Conservation (phyloP, 2,329 filamentous ascomycete genomes). For the Aspergillus fumigatiaffinis region DNA sequence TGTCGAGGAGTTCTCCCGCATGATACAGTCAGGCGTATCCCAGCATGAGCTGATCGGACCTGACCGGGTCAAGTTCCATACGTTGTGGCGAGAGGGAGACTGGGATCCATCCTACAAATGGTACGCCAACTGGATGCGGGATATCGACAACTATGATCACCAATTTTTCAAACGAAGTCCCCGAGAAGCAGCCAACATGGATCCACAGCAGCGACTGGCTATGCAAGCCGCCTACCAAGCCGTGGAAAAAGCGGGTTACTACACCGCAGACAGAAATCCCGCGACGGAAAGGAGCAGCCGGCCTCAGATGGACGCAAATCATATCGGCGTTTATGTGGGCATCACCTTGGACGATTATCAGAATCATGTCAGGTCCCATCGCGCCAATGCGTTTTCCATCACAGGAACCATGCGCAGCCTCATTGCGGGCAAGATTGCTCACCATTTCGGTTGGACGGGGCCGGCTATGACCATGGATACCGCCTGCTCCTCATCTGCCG, state of each 20-base stretch:
- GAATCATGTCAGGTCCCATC: slow-evolving; percentile 36
- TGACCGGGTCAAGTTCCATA: background rate
- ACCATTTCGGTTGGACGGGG: slow-evolving; percentile 43
- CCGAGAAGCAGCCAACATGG: slow-evolving; percentile 25
- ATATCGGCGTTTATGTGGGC: slow-evolving; percentile 41
- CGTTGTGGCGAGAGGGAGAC: background rate
- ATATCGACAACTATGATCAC: slow-evolving; percentile 28
- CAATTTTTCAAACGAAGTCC: slow-evolving; percentile 29
- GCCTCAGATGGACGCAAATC: slow-evolving; percentile 14
- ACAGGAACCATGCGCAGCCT: slow-evolving; percentile 25
- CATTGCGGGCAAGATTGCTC: slow-evolving; percentile 31
- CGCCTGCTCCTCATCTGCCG: slow-evolving; percentile 40
- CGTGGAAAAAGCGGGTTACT: slow-evolving; percentile 30
- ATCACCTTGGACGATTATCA: slow-evolving; percentile 38
- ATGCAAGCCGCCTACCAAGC: slow-evolving; percentile 32
- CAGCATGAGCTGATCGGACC: slow-evolving; percentile 17
- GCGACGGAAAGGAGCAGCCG: background rate
- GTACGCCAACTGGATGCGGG: slow-evolving; percentile 18
- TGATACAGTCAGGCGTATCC: slow-evolving; percentile 24
- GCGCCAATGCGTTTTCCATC: slow-evolving; percentile 35
- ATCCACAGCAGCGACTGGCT: slow-evolving; percentile 31
- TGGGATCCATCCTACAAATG: slow-evolving; percentile 7
- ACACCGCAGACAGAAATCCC: slow-evolving; percentile 3
- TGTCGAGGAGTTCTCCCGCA: slow-evolving; percentile 29
- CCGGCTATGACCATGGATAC: slow-evolving; percentile 42